Evolutionary conservation across 176 grass and related monocot species (phyloP).

Genomic region (Paspalum notatum): DNA sequence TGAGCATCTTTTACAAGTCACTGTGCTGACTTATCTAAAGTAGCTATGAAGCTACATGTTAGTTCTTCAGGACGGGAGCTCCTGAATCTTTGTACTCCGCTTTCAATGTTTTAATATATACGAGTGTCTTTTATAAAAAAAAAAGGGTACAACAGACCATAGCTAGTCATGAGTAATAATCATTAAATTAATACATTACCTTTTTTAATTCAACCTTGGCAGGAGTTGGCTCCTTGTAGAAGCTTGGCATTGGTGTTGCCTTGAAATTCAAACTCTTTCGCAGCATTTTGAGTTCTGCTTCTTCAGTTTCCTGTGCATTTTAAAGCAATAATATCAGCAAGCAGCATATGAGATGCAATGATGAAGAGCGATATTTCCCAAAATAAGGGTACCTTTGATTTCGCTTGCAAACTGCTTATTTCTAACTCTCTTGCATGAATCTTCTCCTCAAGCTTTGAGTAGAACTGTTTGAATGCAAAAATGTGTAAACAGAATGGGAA

Average conservation of each 20-base stretch:
- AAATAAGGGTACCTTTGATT: slow-evolving; percentile 52
- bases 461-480: slow-evolving; percentile 49
- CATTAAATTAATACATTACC: slow-evolving; percentile 26
- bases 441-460: slow-evolving; percentile 74
- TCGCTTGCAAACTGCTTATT: slow-evolving; percentile 62
- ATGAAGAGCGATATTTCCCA: neutral
- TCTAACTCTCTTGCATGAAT: slow-evolving; percentile 67
- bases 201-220: slow-evolving; percentile 65
- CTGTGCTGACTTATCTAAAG: too few species aligned
- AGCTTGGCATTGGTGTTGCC: slow-evolving; percentile 70
- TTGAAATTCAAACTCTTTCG: slow-evolving; percentile 71
- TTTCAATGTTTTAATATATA: too few species aligned
- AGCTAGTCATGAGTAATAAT: neutral
- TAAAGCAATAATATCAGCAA: slow-evolving; percentile 32
- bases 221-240: slow-evolving; percentile 63
- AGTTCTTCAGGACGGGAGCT: too few species aligned
- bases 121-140: too few species aligned
- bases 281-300: slow-evolving; percentile 69
- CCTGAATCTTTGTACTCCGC: too few species aligned
- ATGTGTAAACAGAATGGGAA: slow-evolving; percentile 18
- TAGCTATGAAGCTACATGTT: too few species aligned
- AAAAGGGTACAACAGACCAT: too few species aligned
- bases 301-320: slow-evolving; percentile 62
- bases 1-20: too few species aligned
- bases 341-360: neutral